Conservation (phyloP, 441 rosid genomes). For the Eruca vesicaria region DNA sequence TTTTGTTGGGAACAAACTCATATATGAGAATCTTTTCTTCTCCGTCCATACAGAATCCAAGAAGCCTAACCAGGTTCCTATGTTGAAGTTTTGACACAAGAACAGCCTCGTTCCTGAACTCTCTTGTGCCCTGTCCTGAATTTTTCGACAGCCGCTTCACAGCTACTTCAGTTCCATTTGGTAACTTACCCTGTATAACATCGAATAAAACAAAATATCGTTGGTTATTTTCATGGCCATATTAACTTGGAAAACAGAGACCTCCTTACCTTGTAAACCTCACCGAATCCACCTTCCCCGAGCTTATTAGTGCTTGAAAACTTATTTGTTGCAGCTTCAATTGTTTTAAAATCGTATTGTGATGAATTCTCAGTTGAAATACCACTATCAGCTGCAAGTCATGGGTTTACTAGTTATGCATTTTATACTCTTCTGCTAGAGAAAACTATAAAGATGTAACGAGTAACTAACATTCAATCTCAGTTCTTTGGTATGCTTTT, state of each 20-base stretch:
- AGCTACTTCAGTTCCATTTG: background rate
- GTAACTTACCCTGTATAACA: background rate
- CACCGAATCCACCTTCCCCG: slow-evolving; percentile 61
- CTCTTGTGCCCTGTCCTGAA: background rate
- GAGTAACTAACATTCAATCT: background rate
- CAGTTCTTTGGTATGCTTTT: background rate
- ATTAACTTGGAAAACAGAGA: background rate
- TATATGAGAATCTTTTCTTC: background rate
- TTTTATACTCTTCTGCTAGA: background rate
- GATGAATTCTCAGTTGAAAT: slow-evolving; percentile 22
- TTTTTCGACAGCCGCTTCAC: background rate
- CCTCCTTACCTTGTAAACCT: slow-evolving; percentile 51
- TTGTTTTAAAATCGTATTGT: slow-evolving; percentile 38
- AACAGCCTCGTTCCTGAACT: background rate
- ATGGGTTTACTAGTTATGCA: background rate
- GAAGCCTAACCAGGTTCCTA: background rate
- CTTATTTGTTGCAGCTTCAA: slow-evolving; percentile 43
- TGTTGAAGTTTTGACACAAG: background rate
- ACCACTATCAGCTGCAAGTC: background rate
- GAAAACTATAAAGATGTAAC: background rate
- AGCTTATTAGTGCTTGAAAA: slow-evolving; percentile 43
- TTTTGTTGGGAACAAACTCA: background rate
- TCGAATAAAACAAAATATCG: background rate
- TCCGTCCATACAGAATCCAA: background rate
- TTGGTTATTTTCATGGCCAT: background rate